Evolutionary conservation across 768 basidiomycete genomes (phyloP).

Genomic region (Pulveroboletus sp.): DNA sequence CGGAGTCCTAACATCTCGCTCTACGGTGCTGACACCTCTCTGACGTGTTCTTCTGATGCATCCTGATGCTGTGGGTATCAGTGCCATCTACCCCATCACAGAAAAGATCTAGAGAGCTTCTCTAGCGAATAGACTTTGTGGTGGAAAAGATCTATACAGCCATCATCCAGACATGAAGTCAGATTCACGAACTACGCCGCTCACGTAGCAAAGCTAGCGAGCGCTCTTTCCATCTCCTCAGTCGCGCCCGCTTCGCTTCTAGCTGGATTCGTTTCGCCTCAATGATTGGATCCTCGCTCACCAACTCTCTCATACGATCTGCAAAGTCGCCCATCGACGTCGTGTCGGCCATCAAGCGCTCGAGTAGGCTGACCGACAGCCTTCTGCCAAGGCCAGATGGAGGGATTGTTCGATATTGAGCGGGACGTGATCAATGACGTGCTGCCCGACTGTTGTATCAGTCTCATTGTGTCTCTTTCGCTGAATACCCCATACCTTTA

Average conservation of each 20-base stretch:
- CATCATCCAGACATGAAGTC: no score
- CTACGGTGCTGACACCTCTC: no score
- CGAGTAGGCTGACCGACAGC: constrained; percentile 35
- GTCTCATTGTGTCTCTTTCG: background rate
- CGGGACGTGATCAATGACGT: constrained; percentile 52
- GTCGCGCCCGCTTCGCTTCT: no score
- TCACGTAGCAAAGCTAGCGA: constrained; percentile 28
- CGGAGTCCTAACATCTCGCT: no score
- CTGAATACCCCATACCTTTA: constrained; percentile 38
- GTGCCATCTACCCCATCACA: no score
- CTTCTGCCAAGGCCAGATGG: constrained; percentile 35
- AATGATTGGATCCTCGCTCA: constrained; percentile 43
- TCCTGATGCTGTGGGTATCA: no score
- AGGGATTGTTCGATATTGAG: constrained; percentile 44
- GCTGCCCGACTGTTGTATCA: constrained; percentile 29
- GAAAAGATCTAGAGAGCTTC: no score
- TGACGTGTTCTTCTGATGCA: no score
- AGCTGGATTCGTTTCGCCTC: constrained; percentile 34
- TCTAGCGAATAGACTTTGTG: no score
- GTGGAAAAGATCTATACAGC: no score
- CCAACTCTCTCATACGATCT: constrained; percentile 35
- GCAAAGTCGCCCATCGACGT: constrained; percentile 7
- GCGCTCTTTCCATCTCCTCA: constrained; percentile 38
- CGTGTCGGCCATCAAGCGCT: constrained; percentile 25
- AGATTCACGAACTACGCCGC: no score